phyloP scores from a whole-genome alignment of 2,329 filamentous ascomycete species.

The Colletotrichum cuscutae region DNA sequence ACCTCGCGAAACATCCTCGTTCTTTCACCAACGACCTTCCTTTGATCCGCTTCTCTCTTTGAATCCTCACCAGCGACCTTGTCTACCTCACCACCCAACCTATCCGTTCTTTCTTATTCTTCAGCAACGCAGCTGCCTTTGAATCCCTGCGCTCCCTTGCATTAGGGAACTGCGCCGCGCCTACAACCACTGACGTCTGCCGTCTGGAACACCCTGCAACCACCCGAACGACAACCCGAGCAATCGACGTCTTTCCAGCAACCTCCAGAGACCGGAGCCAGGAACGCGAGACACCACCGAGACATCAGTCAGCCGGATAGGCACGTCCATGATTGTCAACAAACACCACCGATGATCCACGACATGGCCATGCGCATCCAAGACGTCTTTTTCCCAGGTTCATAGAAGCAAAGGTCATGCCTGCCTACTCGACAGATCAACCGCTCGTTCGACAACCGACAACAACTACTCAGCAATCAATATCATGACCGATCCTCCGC shows the following conservation, averaged over 20 bases:
- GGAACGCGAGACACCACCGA: conserved; percentile 5
- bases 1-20: conserved; percentile 21
- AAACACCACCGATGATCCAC: conserved; percentile 32
- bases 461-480: conserved; percentile 28
- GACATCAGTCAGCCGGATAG: conserved; percentile 1
- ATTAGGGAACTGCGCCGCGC: conserved; percentile 14
- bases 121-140: not conserved
- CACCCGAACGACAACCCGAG: conserved; percentile 6
- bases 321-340: conserved; percentile 7
- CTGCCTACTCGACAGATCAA: conserved; percentile 19
- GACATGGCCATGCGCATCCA: conserved; percentile 27
- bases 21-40: conserved; percentile 16
- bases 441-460: conserved; percentile 31
- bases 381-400: conserved; percentile 26
- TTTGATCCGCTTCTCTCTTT: conserved; percentile 16
- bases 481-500: conserved; percentile 49
- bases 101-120: conserved; percentile 6
- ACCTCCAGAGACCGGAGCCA: not conserved
- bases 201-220: conserved; percentile 15
- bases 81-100: not conserved
- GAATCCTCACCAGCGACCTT: not conserved
- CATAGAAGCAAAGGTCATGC: conserved; percentile 33
- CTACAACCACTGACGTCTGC: conserved; percentile 12
- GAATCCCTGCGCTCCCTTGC: conserved; percentile 16
- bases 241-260: not conserved